Evolutionary conservation across 1,284 basidiomycete species (phyloP).

Genomic region (Termitomyces sp.): DNA sequence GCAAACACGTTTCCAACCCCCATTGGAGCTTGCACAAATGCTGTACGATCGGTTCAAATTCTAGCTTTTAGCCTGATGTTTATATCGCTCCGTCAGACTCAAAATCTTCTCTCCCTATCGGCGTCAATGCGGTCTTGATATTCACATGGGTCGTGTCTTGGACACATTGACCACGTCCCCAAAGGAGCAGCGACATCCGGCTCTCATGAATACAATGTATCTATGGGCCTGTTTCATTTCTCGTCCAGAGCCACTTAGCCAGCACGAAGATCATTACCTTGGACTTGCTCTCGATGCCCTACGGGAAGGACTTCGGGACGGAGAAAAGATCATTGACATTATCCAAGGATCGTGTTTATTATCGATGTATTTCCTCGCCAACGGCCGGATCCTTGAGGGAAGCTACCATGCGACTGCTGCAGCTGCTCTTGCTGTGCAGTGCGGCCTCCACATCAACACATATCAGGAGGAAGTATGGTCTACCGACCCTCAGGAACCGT

Average conservation of each 20-base stretch:
- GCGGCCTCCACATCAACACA: slow-evolving; percentile 54
- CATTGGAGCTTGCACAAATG: slow-evolving; percentile 59
- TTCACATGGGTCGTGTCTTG: slow-evolving; percentile 59
- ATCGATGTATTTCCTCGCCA: slow-evolving; percentile 68
- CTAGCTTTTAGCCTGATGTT: slow-evolving; percentile 8
- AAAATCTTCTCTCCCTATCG: slow-evolving; percentile 74
- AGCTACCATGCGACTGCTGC: slow-evolving; percentile 68
- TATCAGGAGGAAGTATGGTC: slow-evolving; percentile 31
- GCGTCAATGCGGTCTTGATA: slow-evolving; percentile 64
- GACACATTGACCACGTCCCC: slow-evolving; percentile 49
- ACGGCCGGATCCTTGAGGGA: slow-evolving; percentile 67
- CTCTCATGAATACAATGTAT: slow-evolving; percentile 72
- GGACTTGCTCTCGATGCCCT: slow-evolving; percentile 53
- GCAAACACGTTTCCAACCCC: slow-evolving; percentile 47
- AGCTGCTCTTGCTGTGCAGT: slow-evolving; percentile 61
- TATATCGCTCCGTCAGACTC: slow-evolving; percentile 37
- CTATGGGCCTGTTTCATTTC: slow-evolving; percentile 78
- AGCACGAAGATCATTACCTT: slow-evolving; percentile 67
- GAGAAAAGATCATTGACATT: slow-evolving; percentile 56
- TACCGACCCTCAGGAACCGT: slow-evolving; percentile 32
- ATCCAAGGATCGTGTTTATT: slow-evolving; percentile 70
- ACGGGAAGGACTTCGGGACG: slow-evolving; percentile 52
- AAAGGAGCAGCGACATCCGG: slow-evolving; percentile 63
- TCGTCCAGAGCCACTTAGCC: slow-evolving; percentile 58
- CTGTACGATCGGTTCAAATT: slow-evolving; percentile 42